A percentile compares a stretch with the other conserved stretches of the same genome.
These are phyloP conservation scores for Brettanomyces sp. DNA, from an alignment of 805 yeast species.

Conservation along the genomic window DNA sequence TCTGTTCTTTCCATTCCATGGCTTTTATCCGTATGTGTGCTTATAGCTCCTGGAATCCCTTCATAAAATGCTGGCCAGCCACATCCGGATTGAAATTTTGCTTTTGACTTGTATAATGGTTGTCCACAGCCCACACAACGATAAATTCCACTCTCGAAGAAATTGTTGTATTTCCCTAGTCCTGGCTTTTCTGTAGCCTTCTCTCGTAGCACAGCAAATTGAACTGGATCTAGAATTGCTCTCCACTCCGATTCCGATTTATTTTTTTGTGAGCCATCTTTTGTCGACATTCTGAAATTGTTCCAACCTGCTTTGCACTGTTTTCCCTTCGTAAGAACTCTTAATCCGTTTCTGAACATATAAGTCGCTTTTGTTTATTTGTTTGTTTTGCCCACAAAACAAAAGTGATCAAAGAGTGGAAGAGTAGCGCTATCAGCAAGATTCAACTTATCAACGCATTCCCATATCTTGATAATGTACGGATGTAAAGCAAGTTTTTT, in stretches of 20 bases:
- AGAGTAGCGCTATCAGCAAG: too few species aligned
- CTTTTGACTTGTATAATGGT: conserved; percentile 68
- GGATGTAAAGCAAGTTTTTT: too few species aligned
- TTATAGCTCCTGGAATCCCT: conserved; percentile 75
- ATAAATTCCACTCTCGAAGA: conserved; percentile 53
- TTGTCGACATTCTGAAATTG: too few species aligned
- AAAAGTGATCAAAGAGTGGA: too few species aligned
- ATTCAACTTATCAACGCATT: too few species aligned
- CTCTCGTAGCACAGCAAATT: conserved; percentile 67
- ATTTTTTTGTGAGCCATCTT: too few species aligned
- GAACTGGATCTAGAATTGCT: conserved; percentile 66
- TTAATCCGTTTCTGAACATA: not conserved
- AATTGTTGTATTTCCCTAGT: conserved; percentile 50
- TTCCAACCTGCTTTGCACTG: too few species aligned
- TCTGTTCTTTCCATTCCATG: conserved; percentile 82
- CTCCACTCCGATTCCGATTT: conserved; percentile 61
- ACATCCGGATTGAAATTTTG: conserved; percentile 86
- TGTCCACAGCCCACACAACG: conserved; percentile 77
- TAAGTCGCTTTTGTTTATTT: not conserved
- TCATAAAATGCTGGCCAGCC: conserved; percentile 98
- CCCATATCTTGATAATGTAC: too few species aligned
- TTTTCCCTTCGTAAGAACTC: too few species aligned
- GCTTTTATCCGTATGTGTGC: conserved; percentile 47
- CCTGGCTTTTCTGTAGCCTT: conserved; percentile 65
- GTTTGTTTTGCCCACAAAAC: too few species aligned